These are phyloP conservation scores for Nicotiana otophora DNA, from an alignment of 257 asterid species.

Conservation along the genomic window DNA sequence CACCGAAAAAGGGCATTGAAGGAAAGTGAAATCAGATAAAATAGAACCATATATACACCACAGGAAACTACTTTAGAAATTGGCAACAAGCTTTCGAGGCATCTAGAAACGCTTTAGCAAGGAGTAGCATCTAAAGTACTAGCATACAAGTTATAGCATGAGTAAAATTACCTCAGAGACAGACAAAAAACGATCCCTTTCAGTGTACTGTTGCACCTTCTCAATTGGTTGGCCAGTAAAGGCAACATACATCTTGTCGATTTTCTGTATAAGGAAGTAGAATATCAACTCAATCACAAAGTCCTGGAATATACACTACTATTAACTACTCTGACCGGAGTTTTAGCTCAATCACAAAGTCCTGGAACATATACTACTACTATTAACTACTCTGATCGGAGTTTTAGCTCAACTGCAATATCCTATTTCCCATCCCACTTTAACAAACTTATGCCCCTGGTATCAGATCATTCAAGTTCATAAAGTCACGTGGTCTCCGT, in stretches of 20 bases:
- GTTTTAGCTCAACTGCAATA: background rate
- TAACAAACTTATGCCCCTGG: background rate
- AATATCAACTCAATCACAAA: background rate
- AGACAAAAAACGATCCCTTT: constrained; percentile 83
- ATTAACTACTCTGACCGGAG: too few relatives aligned
- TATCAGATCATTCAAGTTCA: background rate
- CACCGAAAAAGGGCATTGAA: background rate
- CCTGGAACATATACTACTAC: background rate
- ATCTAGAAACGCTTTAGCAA: background rate
- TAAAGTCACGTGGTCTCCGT: background rate
- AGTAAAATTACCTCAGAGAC: constrained; percentile 65
- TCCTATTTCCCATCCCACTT: background rate
- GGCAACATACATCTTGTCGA: constrained; percentile 84
- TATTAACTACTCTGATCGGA: background rate
- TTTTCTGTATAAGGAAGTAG: constrained; percentile 50
- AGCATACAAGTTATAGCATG: constrained; percentile 5
- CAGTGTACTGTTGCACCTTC: constrained; percentile 77
- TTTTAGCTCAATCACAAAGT: background rate
- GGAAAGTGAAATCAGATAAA: background rate
- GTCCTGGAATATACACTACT: background rate
- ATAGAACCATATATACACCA: background rate
- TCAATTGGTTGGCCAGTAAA: constrained; percentile 86
- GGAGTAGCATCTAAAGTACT: background rate
- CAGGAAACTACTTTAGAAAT: background rate
- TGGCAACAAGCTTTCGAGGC: background rate